Evolutionary conservation across 345 rosid genomes (phyloP).

Genomic region (Bruguiera parviflora): DNA sequence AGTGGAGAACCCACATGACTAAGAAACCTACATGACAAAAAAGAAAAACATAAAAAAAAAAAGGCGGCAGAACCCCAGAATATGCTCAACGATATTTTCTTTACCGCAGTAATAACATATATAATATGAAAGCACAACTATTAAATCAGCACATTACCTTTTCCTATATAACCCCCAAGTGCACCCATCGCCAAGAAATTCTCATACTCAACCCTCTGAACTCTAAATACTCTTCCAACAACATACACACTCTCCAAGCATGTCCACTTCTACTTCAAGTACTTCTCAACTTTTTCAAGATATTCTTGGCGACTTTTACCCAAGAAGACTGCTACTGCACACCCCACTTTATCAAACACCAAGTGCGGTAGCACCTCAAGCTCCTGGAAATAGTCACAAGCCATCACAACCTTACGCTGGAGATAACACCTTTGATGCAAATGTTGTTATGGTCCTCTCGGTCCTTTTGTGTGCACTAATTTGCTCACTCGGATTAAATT

Average conservation of each 20-base stretch:
- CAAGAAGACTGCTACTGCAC: slow-evolving; percentile 45
- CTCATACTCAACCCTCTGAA: background rate
- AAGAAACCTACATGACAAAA: slow-evolving; percentile 8
- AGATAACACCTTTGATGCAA: slow-evolving; percentile 30
- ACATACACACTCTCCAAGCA: background rate
- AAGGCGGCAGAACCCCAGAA: slow-evolving; percentile 13
- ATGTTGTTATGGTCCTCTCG: slow-evolving; percentile 43
- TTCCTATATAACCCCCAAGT: slow-evolving; percentile 26
- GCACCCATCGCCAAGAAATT: slow-evolving; percentile 25
- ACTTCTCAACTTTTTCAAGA: slow-evolving; percentile 25
- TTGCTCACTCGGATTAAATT: slow-evolving; percentile 46
- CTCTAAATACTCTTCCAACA: background rate
- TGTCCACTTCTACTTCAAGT: slow-evolving; percentile 28
- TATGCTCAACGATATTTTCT: slow-evolving; percentile 20
- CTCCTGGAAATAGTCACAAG: slow-evolving; percentile 24
- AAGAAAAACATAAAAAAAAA: slow-evolving; percentile 1
- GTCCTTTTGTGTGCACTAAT: slow-evolving; percentile 49
- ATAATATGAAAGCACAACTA: slow-evolving; percentile 7
- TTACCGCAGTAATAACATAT: slow-evolving; percentile 4
- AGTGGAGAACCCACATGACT: slow-evolving; percentile 50
- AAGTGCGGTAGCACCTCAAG: slow-evolving; percentile 34
- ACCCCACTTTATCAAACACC: slow-evolving; percentile 24
- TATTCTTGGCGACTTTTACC: slow-evolving; percentile 35
- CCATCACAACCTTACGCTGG: slow-evolving; percentile 16
- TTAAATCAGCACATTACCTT: slow-evolving; percentile 11